Evolutionary conservation across 192 early-diverging fungal genomes (phyloP).

Genomic region (Backusella tarrabulga): DNA sequence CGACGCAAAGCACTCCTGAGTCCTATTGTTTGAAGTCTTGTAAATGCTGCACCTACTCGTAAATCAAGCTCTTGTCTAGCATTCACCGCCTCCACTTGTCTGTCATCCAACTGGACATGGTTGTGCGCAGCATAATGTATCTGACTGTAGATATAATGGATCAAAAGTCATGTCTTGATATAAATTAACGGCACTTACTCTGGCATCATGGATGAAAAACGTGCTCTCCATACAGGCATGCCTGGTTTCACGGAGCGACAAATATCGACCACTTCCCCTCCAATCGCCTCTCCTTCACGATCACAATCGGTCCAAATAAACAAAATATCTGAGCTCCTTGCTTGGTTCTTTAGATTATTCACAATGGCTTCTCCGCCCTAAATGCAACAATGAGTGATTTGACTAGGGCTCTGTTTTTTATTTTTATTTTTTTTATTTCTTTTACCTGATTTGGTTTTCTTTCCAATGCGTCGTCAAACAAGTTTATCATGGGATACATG

Average conservation of each 20-base stretch:
- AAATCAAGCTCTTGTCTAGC: conserved; percentile 88
- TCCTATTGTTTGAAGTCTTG: conserved; percentile 84
- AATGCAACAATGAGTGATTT: too few relatives aligned
- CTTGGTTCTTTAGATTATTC: conserved; percentile 64
- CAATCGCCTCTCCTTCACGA: conserved; percentile 94
- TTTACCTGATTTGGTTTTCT: conserved; percentile 52
- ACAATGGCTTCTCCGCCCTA: conserved; percentile 37
- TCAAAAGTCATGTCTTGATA: not conserved
- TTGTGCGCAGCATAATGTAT: conserved; percentile 76
- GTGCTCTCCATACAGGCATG: conserved; percentile 76
- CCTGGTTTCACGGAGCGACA: conserved; percentile 61
- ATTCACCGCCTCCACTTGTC: conserved; percentile 76
- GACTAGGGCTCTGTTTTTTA: too few relatives aligned
- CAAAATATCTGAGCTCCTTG: conserved; percentile 59
- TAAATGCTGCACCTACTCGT: conserved; percentile 88
- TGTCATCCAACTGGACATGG: conserved; percentile 71
- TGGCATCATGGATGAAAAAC: conserved; percentile 85
- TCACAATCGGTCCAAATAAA: conserved; percentile 99
- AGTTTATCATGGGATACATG: conserved; percentile 44
- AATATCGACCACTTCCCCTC: conserved; percentile 73
- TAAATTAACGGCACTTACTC: conserved; percentile 37
- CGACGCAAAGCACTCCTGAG: conserved; percentile 55
- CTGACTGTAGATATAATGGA: conserved; percentile 50
- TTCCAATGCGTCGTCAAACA: conserved; percentile 73
- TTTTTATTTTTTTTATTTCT: not conserved